Percentiles rank a stretch among this genome's conserved stretches.
These are phyloP conservation scores for Neurospora sp. DNA, from an alignment of 495 filamentous ascomycete genomes.

Conservation along the genomic window DNA sequence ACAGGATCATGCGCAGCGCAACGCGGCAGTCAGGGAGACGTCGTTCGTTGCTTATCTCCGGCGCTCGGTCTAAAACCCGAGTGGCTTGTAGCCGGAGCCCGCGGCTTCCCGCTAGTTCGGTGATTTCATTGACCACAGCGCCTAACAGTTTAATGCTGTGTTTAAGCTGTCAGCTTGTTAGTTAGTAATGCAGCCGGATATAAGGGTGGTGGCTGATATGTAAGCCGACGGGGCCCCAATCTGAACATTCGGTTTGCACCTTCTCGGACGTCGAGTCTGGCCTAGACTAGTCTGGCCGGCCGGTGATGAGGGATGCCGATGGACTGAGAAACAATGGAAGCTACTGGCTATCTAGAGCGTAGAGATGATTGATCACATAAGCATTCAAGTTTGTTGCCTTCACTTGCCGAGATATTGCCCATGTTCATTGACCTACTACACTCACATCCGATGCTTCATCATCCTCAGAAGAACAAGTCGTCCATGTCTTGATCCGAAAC, in stretches of 20 bases:
- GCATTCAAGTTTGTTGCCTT: neutral
- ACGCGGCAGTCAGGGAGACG: neutral
- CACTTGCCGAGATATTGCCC: neutral
- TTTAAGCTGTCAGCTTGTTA: neutral
- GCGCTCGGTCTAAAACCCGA: neutral
- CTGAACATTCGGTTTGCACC: neutral
- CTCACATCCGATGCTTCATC: neutral
- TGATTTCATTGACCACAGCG: neutral
- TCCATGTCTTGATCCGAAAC: neutral
- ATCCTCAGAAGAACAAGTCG: neutral
- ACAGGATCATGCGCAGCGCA: neutral
- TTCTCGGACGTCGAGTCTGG: neutral
- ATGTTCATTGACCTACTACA: neutral
- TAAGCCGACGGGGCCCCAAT: neutral
- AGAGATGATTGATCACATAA: neutral
- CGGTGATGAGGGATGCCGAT: neutral
- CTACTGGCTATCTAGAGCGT: neutral
- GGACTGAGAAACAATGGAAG: neutral
- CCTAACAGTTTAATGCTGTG: neutral
- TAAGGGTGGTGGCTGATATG: neutral
- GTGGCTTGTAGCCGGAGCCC: neutral
- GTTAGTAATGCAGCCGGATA: neutral
- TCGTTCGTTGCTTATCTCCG: neutral
- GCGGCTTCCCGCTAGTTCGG: neutral
- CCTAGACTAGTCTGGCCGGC: neutral